Evolutionary conservation across 768 basidiomycete genomes (phyloP), one percentile per base, ranked within the genome.

Genomic region (Amanita subjunquillea): DNA sequence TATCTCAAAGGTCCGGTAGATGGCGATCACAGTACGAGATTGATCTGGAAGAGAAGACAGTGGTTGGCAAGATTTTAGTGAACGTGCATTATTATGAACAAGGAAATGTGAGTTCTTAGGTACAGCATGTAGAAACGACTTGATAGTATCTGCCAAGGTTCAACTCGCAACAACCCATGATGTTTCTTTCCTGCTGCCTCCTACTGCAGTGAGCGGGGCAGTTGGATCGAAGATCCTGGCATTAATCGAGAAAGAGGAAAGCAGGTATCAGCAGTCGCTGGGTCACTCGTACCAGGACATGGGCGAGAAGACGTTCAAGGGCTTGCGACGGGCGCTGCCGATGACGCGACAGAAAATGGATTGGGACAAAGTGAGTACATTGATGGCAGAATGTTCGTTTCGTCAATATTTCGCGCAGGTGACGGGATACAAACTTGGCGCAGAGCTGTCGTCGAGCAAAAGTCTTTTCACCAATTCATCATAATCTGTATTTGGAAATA

Each of bases 51-150:
- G 71, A 77, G 38, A 77, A 78, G 50, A 75, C 68, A 54, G 72
- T 96, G 4, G 66, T 69, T n/a, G 93, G 92, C 0, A 79, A 72
- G 59, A 79, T 96, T 13, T 72, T 85, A 6, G 78, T 89, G 41
- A 88, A 92, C 60, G 85, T 97, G 10, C 96, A 99, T 66, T 98
- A 98, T 63, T 98, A 94, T 62, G 96, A 99, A 65, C 91, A 96
- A 63, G 95, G 95, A 58, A 95, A 94, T 64, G 91, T 94, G 51
- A 48, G 82, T 59, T 4, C 25, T 34, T 17, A 42, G 20, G 32
- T 8, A 46, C 34, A 15, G 29, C 17, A 4, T 12, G 32, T 23
- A 8, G 20, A 38, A 13, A 48, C 4, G 40, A 41, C 54, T 29
- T 54, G 37, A 53, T 39, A 13, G 1, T 40, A 3, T 29, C 40